Evolutionary conservation across 768 basidiomycete genomes (phyloP), one percentile per base, ranked within the genome.

Genomic region (Astraeus odoratus): DNA sequence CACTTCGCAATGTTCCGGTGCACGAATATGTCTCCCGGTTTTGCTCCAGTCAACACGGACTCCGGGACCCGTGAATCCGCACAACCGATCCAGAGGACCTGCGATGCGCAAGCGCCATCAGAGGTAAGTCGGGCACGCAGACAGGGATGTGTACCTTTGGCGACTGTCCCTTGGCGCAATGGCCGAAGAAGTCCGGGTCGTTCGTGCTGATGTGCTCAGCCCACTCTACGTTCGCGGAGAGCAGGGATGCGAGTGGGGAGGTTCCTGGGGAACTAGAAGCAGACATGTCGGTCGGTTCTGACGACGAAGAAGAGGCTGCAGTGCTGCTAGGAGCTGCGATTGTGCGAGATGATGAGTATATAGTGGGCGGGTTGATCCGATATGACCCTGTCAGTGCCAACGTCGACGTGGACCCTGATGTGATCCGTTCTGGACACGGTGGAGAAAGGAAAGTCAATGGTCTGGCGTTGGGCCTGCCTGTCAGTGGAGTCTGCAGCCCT

Each of bases 1-100:
- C 52, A 88, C 83, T 95, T 95, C 22, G 91, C 92, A 49, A 95
- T 81, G 64, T 94, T 94, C 39, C 92, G 72, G 66, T 91, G 82
- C 26, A 86, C 84, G 54, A 95, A 94, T 46, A 95, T 79, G 36
- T 89, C 87, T 42, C 92, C 92, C 0, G 92, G 92, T 48, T 74
- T 75, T 26, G 81, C 72, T 18, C 72, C 80, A 3, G 84, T 82
- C 51, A 90, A 63, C 51, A 88, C 78, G 18, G 79, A 77, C 61
- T 92, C 91, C 23, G 91, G 89, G 1, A 92, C 89, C 51, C 92
- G 74, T 13, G 90, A 93, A 66, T 95, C 92, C 20, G 88, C 74
- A 59, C 86, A 89, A 42, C 86, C 84, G 58, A 89, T 79, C 85
- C 85, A 89, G 55, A 87, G 77, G 8, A 83, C 69, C 86, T 87